Percentiles rank a stretch among this genome's conserved stretches.
Evolutionary conservation across 805 yeast species (phyloP).

Genomic region (Ogataea neopini): DNA sequence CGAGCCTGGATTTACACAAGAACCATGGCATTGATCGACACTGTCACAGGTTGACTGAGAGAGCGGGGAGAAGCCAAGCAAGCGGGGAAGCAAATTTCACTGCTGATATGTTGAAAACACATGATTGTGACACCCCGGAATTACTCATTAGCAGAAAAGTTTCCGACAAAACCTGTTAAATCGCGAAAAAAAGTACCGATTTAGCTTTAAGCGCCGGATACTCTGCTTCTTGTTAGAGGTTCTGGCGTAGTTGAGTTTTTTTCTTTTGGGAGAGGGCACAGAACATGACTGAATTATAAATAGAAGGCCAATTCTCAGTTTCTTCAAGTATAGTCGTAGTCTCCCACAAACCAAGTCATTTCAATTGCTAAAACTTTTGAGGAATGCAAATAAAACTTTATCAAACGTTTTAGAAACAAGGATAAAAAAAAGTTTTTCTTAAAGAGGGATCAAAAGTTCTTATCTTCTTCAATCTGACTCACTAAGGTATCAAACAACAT

Average conservation of each 20-base stretch:
- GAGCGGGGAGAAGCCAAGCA: not conserved
- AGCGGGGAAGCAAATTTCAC: not conserved
- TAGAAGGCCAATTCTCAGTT: not conserved
- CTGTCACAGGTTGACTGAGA: not conserved
- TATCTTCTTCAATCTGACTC: not conserved
- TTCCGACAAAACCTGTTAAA: not conserved
- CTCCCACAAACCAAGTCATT: not conserved
- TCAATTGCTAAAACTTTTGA: not conserved
- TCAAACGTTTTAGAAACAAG: slow-evolving; percentile 1
- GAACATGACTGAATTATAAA: not conserved
- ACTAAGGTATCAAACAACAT: not conserved
- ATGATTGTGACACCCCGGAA: not conserved
- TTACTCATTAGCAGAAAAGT: not conserved
- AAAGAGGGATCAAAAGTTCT: not conserved
- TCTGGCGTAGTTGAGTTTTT: not conserved
- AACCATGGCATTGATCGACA: not conserved
- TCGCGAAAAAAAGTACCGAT: not conserved
- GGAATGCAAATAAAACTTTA: not conserved
- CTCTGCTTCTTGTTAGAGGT: not conserved
- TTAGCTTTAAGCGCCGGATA: not conserved
- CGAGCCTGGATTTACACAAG: not conserved
- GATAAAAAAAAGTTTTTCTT: not conserved
- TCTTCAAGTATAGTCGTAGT: not conserved
- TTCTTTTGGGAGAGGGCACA: not conserved
- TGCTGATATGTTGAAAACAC: not conserved